phyloP scores from a whole-genome alignment of 2,329 filamentous ascomycete species.

The Lachnellula cervina region DNA sequence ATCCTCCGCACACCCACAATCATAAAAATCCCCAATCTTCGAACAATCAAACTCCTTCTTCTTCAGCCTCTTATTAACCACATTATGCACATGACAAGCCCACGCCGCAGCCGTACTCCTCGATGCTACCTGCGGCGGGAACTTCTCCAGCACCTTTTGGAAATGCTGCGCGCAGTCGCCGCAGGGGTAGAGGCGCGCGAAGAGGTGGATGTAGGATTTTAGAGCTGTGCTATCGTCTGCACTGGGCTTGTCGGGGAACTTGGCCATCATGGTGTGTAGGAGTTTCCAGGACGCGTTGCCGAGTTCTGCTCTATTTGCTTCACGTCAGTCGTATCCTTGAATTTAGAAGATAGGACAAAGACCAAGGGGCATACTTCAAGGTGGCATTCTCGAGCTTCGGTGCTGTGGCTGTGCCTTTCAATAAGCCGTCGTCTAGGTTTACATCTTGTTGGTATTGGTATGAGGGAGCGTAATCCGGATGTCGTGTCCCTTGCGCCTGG shows the following conservation, averaged over 20 bases:
- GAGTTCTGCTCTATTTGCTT: slow-evolving; percentile 44
- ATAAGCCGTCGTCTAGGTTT: slow-evolving; percentile 42
- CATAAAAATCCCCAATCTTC: slow-evolving; percentile 66
- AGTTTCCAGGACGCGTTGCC: slow-evolving; percentile 66
- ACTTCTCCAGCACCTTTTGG: slow-evolving; percentile 55
- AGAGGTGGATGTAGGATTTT: slow-evolving; percentile 60
- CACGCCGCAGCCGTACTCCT: slow-evolving; percentile 61
- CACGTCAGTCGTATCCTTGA: slow-evolving; percentile 6
- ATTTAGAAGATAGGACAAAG: background rate
- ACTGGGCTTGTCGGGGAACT: slow-evolving; percentile 62
- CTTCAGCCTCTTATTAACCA: slow-evolving; percentile 59
- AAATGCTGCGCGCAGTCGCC: slow-evolving; percentile 67
- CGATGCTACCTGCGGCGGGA: slow-evolving; percentile 60
- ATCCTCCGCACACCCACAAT: slow-evolving; percentile 67
- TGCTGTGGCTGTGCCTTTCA: slow-evolving; percentile 68
- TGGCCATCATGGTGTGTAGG: slow-evolving; percentile 65
- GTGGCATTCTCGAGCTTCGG: slow-evolving; percentile 81
- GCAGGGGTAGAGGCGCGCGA: slow-evolving; percentile 65
- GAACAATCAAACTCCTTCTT: slow-evolving; percentile 62
- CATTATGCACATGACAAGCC: slow-evolving; percentile 64
- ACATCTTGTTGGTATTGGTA: slow-evolving; percentile 14
- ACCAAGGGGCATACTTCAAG: slow-evolving; percentile 52
- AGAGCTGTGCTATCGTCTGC: slow-evolving; percentile 58
- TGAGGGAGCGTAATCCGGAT: slow-evolving; percentile 16
- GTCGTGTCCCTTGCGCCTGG: slow-evolving; percentile 14